Evolutionary conservation across 2,329 filamentous ascomycete genomes (phyloP), one percentile per base, ranked within the genome.

Genomic region (Aspergillus pseudonomiae): DNA sequence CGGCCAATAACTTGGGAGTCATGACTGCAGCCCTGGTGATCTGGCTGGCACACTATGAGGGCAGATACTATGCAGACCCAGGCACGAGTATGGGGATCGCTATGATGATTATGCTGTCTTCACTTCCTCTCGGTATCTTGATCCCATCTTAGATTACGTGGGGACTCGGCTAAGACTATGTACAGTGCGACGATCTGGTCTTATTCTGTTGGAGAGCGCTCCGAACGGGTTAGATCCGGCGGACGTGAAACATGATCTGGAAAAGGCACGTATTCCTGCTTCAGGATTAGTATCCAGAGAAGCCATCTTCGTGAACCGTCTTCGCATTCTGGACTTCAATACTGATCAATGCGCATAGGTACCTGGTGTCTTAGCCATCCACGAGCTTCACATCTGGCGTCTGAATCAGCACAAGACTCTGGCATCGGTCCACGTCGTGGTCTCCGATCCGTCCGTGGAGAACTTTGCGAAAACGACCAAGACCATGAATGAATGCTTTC

Each of bases 1-100:
- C 89, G 6, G 82, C 90, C 66, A 93, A 93, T 78, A 94, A 94
- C 69, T 75, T 93, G 12, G 90, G 90, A 11, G 90, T 94, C 63
- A 92, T 93, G 56, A 80, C 89, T 41, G 85, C 90, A 0, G 89
- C 89, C 0, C 71, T 89, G 2, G 81, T 92, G 36, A 90, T 93
- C 73, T 92, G 89, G 90, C 80, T 88, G 62, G 81, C 84, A 0
- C 73, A 83, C 34, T 87, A 84, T 34, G 80, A 85, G 1, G 81
- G 76, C 4, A 82, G 89, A 39, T 91, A 85, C 79, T 93, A 93
- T 68, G 89, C 88, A 6, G 91, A 94, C 71, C 91, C 91, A 0
- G 88, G 83, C 4, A 84, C 89, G 39, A 87, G 89, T 63, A 82
- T 91, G 74, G 88, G 84, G 57, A 94, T 93, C 69, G 85, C 89